Evolutionary conservation across 257 asterid species (phyloP).

Genomic region (Plectranthus barbatus): DNA sequence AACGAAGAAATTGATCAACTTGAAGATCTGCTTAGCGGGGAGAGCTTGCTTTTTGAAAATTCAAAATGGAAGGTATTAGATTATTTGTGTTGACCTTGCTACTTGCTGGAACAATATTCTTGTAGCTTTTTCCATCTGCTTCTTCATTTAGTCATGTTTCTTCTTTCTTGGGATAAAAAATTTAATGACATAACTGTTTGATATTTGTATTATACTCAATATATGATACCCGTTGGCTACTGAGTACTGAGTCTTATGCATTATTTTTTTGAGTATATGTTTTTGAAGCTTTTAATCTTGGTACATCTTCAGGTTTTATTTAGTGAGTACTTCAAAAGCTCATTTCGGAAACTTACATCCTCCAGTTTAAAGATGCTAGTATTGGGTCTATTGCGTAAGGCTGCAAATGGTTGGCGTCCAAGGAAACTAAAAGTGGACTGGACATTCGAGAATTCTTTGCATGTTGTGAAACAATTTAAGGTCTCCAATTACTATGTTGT

Average conservation of each 20-base stretch:
- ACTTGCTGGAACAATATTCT: too few relatives aligned
- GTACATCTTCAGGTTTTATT: slow-evolving; percentile 57
- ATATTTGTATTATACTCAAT: too few relatives aligned
- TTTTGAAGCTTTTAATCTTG: too few relatives aligned
- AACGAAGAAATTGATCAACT: slow-evolving; percentile 47
- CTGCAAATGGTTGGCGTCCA: slow-evolving; percentile 72
- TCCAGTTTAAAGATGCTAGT: slow-evolving; percentile 32
- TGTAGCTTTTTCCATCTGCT: too few relatives aligned
- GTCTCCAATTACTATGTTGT: slow-evolving; percentile 34
- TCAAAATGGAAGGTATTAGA: slow-evolving; percentile 57
- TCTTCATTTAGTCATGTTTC: too few relatives aligned
- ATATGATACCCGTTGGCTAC: too few relatives aligned
- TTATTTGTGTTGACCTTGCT: too few relatives aligned
- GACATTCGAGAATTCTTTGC: slow-evolving; percentile 33
- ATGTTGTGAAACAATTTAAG: slow-evolving; percentile 41
- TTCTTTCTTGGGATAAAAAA: too few relatives aligned
- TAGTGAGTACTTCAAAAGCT: slow-evolving; percentile 45
- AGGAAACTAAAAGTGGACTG: slow-evolving; percentile 37
- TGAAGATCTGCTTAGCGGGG: slow-evolving; percentile 47
- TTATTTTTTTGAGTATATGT: too few relatives aligned
- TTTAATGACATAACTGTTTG: too few relatives aligned
- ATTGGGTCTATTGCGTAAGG: slow-evolving; percentile 30
- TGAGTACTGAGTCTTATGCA: too few relatives aligned
- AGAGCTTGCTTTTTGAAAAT: slow-evolving; percentile 32
- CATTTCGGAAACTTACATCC: slow-evolving; percentile 31